These are phyloP conservation scores for Aspergillus udagawae DNA, from an alignment of 2,329 filamentous ascomycete genomes.

Conservation along the genomic window DNA sequence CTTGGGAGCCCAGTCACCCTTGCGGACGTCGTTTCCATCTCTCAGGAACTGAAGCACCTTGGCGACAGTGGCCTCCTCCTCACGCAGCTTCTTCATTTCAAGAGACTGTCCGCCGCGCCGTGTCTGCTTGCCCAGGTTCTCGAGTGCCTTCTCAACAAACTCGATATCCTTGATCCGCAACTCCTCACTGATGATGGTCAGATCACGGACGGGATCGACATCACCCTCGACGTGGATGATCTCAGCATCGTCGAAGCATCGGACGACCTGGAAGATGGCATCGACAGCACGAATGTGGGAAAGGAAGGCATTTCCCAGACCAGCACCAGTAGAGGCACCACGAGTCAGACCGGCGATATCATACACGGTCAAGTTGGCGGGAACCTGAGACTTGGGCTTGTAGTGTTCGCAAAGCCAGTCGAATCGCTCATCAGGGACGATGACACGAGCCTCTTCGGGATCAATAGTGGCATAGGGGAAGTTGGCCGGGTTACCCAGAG, in stretches of 20 bases:
- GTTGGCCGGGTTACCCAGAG: slow-evolving; percentile 97
- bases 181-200: slow-evolving; percentile 96
- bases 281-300: slow-evolving; percentile 98
- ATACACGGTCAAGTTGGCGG: slow-evolving; percentile 95
- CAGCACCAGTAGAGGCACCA: slow-evolving; percentile 93
- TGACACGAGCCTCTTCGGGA: slow-evolving; percentile 93
- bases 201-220: slow-evolving; percentile 88
- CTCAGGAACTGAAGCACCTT: slow-evolving; percentile 81
- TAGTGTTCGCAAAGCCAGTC: slow-evolving; percentile 96
- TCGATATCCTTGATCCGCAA: slow-evolving; percentile 97
- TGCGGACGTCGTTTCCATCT: slow-evolving; percentile 88
- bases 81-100: slow-evolving; percentile 95
- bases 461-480: slow-evolving; percentile 99
- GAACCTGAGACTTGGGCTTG: slow-evolving; percentile 95
- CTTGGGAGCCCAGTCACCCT: slow-evolving; percentile 84
- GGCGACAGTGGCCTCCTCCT: slow-evolving; percentile 89
- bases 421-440: slow-evolving; percentile 93
- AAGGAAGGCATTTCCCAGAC: slow-evolving; percentile 95
- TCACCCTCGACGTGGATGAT: slow-evolving; percentile 99
- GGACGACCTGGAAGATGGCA: slow-evolving; percentile 95
- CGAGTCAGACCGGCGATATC: slow-evolving; percentile 96
- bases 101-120: slow-evolving; percentile 88
- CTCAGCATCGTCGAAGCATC: slow-evolving; percentile 97
- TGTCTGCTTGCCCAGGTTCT: slow-evolving; percentile 90
- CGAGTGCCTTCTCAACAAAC: slow-evolving; percentile 93